Evolutionary conservation across 2,329 filamentous ascomycete species (phyloP), one percentile per base, ranked within the genome.

Genomic region (Hymenoscyphus albidus): DNA sequence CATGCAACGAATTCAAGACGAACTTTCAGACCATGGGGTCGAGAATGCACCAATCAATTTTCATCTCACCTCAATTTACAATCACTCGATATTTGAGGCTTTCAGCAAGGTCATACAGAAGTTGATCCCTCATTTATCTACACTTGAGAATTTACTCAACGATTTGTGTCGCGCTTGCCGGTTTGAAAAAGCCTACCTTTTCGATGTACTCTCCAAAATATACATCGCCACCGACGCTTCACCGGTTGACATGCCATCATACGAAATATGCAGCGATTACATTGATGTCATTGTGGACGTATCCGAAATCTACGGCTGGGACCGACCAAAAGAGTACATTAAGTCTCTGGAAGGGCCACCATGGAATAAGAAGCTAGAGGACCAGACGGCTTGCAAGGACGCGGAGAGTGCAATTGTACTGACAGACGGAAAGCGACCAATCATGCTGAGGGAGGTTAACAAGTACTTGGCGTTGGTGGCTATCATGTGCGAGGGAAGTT

Each of bases 31-130:
- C 76, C 87, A 92, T 66, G 94, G 93, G 13, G 92, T 96, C 75
- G 94, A 97, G 75, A 96, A 97, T 74, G 92, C 93, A 1, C 92
- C 92, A 0, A 91, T 99, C 68, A 93, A 90, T 65, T 99, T 97
- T 79, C 94, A 99, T 76, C 87, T 97, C 64, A 99, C 95, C 14
- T 96, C 91, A 75, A 99, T 99, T 76, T 99, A 98, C 82, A 95
- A 99, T 77, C 94, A 97, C 79, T 96, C 91, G 73, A 97, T 97
- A 74, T 99, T 98, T 76, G 95, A 99, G 78, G 95, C 95, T 59
- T 97, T 99, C 76, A 94, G 90, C 80, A 97, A 97, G 78, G 94
- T 99, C 68, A 97, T 99, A 69, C 95, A 99, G 78, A 97, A 97
- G 77, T 85, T 99, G 38, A 94, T 99, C 61, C 94, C 95, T 0